phyloP scores from a whole-genome alignment of 129 eudicot species.

The Lactuca saligna region DNA sequence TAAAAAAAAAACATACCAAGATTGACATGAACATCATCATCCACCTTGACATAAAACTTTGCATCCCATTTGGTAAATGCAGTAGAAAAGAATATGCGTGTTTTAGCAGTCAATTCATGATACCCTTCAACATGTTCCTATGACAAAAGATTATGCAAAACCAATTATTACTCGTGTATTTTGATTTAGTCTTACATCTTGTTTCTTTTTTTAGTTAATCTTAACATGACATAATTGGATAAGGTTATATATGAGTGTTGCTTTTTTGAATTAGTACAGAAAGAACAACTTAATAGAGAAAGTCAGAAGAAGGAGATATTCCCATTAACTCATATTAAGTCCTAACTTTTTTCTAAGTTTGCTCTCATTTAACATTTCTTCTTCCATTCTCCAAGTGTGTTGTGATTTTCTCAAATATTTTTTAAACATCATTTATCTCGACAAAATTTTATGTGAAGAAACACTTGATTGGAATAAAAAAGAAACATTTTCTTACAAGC shows the following conservation, averaged over 20 bases:
- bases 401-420: too few relatives aligned
- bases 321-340: too few relatives aligned
- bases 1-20: conserved; percentile 45
- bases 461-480: too few relatives aligned
- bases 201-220: background rate
- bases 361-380: too few relatives aligned
- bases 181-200: conserved; percentile 18
- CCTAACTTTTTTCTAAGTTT: too few relatives aligned
- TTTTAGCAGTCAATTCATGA: conserved; percentile 78
- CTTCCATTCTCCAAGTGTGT: too few relatives aligned
- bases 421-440: background rate
- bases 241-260: too few relatives aligned
- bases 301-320: background rate
- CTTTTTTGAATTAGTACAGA: background rate
- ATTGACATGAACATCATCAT: conserved; percentile 88
- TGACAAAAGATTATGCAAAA: background rate
- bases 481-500: conserved; percentile 33
- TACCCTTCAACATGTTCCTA: conserved; percentile 90
- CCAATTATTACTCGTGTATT: background rate
- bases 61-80: conserved; percentile 91
- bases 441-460: too few relatives aligned
- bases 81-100: conserved; percentile 69
- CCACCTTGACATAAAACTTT: conserved; percentile 78
- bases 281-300: background rate
- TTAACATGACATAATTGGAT: background rate